These are phyloP conservation scores for Isabelozyma gotoi DNA, from an alignment of 805 yeast species.

Conservation along the genomic window DNA sequence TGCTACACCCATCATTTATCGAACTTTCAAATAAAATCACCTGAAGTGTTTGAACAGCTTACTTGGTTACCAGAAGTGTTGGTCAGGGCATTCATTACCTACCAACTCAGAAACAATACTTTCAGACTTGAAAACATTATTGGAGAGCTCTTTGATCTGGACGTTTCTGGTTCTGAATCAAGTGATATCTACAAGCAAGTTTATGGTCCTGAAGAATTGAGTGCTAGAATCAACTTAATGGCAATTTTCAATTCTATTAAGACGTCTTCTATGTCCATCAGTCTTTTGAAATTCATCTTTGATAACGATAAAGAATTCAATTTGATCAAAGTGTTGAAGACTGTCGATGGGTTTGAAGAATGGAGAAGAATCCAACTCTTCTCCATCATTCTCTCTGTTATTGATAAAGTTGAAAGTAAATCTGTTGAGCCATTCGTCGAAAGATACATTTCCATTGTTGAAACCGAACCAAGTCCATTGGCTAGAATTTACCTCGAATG, in stretches of 20 bases:
- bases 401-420: constrained; percentile 10
- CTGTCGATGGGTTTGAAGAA: constrained; percentile 72
- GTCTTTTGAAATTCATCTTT: constrained; percentile 36
- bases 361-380: constrained; percentile 57
- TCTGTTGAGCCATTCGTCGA: constrained; percentile 5
- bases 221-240: constrained; percentile 50
- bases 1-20: constrained; percentile 48
- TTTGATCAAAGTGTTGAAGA: constrained; percentile 49
- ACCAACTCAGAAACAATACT: constrained; percentile 55
- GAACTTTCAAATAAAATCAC: constrained; percentile 37
- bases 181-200: constrained; percentile 41
- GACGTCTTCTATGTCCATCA: constrained; percentile 23
- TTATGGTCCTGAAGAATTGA: constrained; percentile 60
- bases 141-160: constrained; percentile 50
- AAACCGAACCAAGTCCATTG: constrained; percentile 72
- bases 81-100: constrained; percentile 42
- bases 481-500: constrained; percentile 79
- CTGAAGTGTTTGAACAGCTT: constrained; percentile 35
- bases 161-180: constrained; percentile 23
- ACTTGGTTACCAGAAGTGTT: constrained; percentile 55
- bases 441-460: constrained; percentile 32
- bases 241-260: constrained; percentile 41
- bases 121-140: constrained; percentile 62
- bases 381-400: constrained; percentile 42
- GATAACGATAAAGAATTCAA: constrained; percentile 36